Evolutionary conservation across 1,139 yeast genomes (phyloP).

Genomic region (Pneumocystis sp.): DNA sequence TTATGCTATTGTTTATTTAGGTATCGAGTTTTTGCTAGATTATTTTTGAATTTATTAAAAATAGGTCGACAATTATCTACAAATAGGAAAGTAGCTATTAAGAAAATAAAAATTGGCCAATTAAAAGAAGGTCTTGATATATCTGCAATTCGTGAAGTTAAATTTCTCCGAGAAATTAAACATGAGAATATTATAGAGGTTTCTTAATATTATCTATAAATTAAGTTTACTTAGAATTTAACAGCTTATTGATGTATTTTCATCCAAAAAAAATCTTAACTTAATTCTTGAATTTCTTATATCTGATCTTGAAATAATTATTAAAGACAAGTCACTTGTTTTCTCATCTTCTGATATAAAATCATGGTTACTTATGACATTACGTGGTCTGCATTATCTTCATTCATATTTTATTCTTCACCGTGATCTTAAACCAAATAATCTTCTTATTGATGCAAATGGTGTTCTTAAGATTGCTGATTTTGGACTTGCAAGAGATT

Average conservation of each 20-base stretch:
- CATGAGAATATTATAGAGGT: constrained; percentile 68
- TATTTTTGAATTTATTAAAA: background rate
- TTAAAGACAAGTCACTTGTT: constrained; percentile 61
- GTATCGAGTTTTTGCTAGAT: constrained; percentile 23
- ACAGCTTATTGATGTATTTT: constrained; percentile 10
- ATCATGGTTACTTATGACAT: constrained; percentile 85
- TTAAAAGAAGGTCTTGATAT: constrained; percentile 94
- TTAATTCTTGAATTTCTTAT: constrained; percentile 84
- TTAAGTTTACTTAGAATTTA: constrained; percentile 82
- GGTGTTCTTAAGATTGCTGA: constrained; percentile 83
- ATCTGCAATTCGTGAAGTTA: constrained; percentile 93
- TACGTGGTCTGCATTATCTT: constrained; percentile 77
- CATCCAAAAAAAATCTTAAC: constrained; percentile 43
- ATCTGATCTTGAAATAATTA: constrained; percentile 76
- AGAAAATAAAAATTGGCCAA: constrained; percentile 86
- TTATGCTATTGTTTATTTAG: constrained; percentile 90
- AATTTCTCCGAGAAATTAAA: constrained; percentile 69
- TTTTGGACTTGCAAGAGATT: constrained; percentile 2
- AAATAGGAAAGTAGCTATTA: constrained; percentile 65
- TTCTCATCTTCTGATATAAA: constrained; percentile 82
- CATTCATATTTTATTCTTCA: constrained; percentile 96
- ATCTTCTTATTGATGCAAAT: constrained; percentile 80
- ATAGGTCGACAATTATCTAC: constrained; percentile 24
- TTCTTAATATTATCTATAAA: constrained; percentile 69
- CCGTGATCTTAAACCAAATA: constrained; percentile 92